Percentiles rank a stretch among this genome's conserved stretches.
Evolutionary conservation across 768 basidiomycete species (phyloP).

Genomic region (Termitomyces sp.): DNA sequence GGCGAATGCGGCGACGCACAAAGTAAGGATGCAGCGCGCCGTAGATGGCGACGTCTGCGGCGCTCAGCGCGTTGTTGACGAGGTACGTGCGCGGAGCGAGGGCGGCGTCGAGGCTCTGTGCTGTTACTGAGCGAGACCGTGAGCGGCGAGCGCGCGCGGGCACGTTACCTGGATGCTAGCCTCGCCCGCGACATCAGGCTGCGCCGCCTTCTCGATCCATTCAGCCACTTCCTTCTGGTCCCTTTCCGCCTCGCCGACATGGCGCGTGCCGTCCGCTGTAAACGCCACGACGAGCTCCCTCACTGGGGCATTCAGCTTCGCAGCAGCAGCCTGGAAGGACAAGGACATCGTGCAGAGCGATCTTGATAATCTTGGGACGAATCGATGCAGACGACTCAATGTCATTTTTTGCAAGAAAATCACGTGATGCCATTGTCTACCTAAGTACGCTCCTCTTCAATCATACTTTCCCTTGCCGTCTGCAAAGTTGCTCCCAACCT

Average conservation of each 20-base stretch:
- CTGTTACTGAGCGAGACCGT: no score
- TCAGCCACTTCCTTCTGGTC: constrained; percentile 57
- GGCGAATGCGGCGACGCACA: constrained; percentile 52
- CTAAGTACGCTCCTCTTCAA: neutral
- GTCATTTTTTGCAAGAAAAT: constrained; percentile 11
- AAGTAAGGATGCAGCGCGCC: constrained; percentile 80
- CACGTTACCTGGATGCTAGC: constrained; percentile 51
- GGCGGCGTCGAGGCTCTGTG: no score
- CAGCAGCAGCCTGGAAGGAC: constrained; percentile 47
- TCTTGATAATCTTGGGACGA: constrained; percentile 23
- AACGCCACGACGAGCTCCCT: constrained; percentile 52
- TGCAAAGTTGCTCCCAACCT: constrained; percentile 73
- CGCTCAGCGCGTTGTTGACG: constrained; percentile 78
- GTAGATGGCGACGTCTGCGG: constrained; percentile 88
- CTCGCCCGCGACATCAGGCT: constrained; percentile 40
- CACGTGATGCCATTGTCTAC: constrained; percentile 16
- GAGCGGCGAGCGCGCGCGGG: no score
- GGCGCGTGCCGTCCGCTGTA: constrained; percentile 35
- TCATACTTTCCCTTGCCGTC: constrained; percentile 34
- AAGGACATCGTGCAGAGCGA: constrained; percentile 42
- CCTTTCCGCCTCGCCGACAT: constrained; percentile 49
- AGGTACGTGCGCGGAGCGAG: constrained; percentile 80
- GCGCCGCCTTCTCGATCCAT: constrained; percentile 66
- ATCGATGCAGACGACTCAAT: constrained; percentile 38
- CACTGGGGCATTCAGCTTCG: constrained; percentile 39